A percentile compares a stretch with the other conserved stretches of the same genome.
These are phyloP conservation scores for Ambrosia hybrid DNA, from an alignment of 140 eudicot genomes.

Conservation along the genomic window DNA sequence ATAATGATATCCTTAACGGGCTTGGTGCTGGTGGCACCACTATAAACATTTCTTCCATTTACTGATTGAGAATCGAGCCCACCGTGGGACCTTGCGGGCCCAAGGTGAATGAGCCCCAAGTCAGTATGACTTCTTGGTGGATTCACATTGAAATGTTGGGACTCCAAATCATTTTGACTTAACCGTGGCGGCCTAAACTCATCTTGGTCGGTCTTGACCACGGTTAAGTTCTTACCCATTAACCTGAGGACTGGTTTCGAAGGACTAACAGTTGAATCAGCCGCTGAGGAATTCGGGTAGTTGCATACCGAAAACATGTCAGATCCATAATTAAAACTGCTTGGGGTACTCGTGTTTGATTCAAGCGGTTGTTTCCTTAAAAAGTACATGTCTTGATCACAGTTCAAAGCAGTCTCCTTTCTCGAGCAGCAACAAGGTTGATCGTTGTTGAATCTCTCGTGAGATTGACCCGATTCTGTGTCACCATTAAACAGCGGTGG, in stretches of 20 bases:
- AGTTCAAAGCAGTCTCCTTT: constrained; percentile 45
- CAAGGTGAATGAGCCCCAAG: constrained; percentile 18
- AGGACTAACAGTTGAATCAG: constrained; percentile 34
- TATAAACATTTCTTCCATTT: constrained; percentile 5
- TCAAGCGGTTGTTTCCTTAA: constrained; percentile 16
- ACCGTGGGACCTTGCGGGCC: constrained; percentile 21
- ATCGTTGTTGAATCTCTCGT: constrained; percentile 36
- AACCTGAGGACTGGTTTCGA: constrained; percentile 73
- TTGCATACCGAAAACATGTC: not conserved
- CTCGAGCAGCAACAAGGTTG: constrained; percentile 71
- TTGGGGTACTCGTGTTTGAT: constrained; percentile 13
- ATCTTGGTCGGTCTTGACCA: constrained; percentile 57
- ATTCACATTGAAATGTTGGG: constrained; percentile 22
- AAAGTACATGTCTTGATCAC: constrained; percentile 42
- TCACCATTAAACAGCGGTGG: constrained; percentile 5
- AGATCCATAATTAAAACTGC: no score
- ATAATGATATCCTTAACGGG: constrained; percentile 42
- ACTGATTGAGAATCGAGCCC: not conserved
- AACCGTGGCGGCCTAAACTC: constrained; percentile 30
- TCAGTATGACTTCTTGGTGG: constrained; percentile 29
- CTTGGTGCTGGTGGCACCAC: no score
- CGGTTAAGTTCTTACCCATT: constrained; percentile 87
- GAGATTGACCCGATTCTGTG: constrained; percentile 31
- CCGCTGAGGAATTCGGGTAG: no score
- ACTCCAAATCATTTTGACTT: constrained; percentile 11